Percentiles rank a stretch among this genome's conserved stretches.
Evolutionary conservation across 192 early-diverging fungal genomes (phyloP).

Genomic region (Jimgerdemannia flammicorona): DNA sequence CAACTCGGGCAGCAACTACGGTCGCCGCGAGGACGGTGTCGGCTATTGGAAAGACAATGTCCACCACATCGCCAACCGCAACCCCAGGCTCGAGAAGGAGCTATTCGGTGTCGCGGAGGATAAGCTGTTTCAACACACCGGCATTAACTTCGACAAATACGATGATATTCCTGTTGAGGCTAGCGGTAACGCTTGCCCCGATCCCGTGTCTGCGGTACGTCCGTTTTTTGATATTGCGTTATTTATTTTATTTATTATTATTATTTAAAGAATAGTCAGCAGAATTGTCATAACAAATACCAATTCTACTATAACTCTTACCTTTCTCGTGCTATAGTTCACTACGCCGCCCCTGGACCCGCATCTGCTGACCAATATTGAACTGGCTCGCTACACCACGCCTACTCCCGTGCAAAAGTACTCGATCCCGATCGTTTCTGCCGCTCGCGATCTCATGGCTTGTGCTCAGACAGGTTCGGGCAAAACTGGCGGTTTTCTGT

Average conservation of each 20-base stretch:
- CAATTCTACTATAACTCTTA: background rate
- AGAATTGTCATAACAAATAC: no score
- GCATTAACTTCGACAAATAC: slow-evolving; percentile 99
- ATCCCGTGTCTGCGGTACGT: slow-evolving; percentile 45
- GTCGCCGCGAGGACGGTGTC: slow-evolving; percentile 37
- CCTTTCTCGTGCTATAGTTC: slow-evolving; percentile 29
- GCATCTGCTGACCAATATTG: slow-evolving; percentile 86
- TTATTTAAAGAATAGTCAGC: background rate
- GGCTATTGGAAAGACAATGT: slow-evolving; percentile 76
- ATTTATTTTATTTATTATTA: background rate
- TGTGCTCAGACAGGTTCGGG: slow-evolving; percentile 97
- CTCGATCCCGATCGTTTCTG: slow-evolving; percentile 78
- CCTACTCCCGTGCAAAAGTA: slow-evolving; percentile 97
- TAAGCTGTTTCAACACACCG: slow-evolving; percentile 74
- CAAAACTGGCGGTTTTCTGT: slow-evolving; percentile 96
- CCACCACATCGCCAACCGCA: slow-evolving; percentile 73
- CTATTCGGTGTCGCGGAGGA: slow-evolving; percentile 75
- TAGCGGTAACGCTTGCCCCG: slow-evolving; percentile 64
- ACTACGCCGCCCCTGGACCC: slow-evolving; percentile 69
- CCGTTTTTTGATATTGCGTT: background rate
- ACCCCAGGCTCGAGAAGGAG: slow-evolving; percentile 76
- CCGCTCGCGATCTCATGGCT: slow-evolving; percentile 94
- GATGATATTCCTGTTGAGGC: slow-evolving; percentile 98
- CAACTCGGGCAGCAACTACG: slow-evolving; percentile 12
- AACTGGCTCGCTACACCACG: slow-evolving; percentile 77